Evolutionary conservation across 805 yeast genomes (phyloP).

Genomic region (Pichia kluyveri): DNA sequence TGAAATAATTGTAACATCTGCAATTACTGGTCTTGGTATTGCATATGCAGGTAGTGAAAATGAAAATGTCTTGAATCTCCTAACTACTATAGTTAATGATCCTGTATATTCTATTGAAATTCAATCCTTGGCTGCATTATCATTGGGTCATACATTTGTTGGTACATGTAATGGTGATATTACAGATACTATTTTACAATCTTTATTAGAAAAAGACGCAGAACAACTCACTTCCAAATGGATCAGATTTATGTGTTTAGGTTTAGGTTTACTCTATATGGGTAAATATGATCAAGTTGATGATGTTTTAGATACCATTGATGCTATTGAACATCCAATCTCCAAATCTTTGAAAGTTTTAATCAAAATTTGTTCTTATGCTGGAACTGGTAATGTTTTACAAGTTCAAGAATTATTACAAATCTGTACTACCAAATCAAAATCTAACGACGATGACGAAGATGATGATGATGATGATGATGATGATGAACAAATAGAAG

Average conservation of each 20-base stretch:
- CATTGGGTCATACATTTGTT: slow-evolving; percentile 89
- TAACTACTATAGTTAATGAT: slow-evolving; percentile 79
- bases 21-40: slow-evolving; percentile 86
- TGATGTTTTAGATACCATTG: slow-evolving; percentile 87
- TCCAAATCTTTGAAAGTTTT: slow-evolving; percentile 81
- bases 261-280: slow-evolving; percentile 84
- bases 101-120: slow-evolving; percentile 65
- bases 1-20: slow-evolving; percentile 60
- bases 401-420: slow-evolving; percentile 87
- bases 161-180: slow-evolving; percentile 95
- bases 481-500: slow-evolving; percentile 19
- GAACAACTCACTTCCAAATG: slow-evolving; percentile 75
- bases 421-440: slow-evolving; percentile 69
- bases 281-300: slow-evolving; percentile 92
- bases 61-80: slow-evolving; percentile 66
- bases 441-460: slow-evolving; percentile 44
- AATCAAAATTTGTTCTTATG: slow-evolving; percentile 88
- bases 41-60: slow-evolving; percentile 93
- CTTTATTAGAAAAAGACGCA: slow-evolving; percentile 77
- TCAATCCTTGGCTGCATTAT: slow-evolving; percentile 78
- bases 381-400: slow-evolving; percentile 95
- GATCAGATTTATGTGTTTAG: slow-evolving; percentile 84
- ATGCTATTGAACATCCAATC: slow-evolving; percentile 93
- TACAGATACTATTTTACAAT: slow-evolving; percentile 84
- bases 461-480: slow-evolving; percentile 34